Base-by-base conservation (phyloP, 73 alveolate species). In the Uronychia setigera region DNA sequence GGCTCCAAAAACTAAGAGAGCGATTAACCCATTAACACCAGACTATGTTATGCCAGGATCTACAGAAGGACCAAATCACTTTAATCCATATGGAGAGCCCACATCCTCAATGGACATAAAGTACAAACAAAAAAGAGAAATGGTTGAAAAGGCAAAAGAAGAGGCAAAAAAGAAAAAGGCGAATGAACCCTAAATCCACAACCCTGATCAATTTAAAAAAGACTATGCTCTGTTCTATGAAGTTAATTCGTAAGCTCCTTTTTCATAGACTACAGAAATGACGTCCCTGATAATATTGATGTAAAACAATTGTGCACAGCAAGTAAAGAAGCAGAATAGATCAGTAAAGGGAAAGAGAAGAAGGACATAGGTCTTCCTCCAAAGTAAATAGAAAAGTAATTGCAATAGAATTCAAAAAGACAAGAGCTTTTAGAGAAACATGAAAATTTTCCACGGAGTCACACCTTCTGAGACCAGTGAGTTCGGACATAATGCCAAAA, bases 1-100 rank as follows among this genome's bases (percentile, higher is more conserved):
- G 79, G 99, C 96, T 59, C 85, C 92, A 35, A 79, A 81, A 59
- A 93, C 99, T 34, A 91, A 60, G 60, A 67, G 98, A 77, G 80
- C 88, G 59, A 93, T 94, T 1, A 95, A 93, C 88, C 95, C 95
- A 0, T 77, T 89, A 0, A 75, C 85, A 1, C 95, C 95, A 0
- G 85, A 77, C 29, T 89, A 89, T 59, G 29, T 1, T 1, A n/a
- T 83, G 26, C 85, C 80, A 27, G 91, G 91, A 1, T 58, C 19
- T 26, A 76, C 31, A 27, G 91, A 83, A 76, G 95, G 80, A 30
- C 88, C 34, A 33, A 26, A 60, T 35, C n/a, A 26, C 32, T 46
- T 46, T 11, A 46, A 46, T 46, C 67, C 85, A 33, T 9, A 79
- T 80, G 31, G 91, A 76, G 60, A 35, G 60, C 80, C 85, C 77